These are phyloP conservation scores for Vigna mungo DNA, from an alignment of 306 rosid species.

Conservation along the genomic window DNA sequence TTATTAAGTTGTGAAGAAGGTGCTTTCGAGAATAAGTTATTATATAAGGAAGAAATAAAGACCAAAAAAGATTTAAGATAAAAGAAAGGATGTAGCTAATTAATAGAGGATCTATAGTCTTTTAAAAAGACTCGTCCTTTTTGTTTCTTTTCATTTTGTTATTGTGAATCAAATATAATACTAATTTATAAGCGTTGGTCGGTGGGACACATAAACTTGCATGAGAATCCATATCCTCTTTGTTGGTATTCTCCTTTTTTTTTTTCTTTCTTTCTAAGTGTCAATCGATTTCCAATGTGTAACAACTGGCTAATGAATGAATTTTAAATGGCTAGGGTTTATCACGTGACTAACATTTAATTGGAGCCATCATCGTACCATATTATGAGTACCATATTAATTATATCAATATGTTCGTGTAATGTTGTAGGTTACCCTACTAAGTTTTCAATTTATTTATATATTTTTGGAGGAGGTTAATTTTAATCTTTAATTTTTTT, in stretches of 20 bases:
- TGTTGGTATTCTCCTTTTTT: conserved; percentile 24
- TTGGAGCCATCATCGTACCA: conserved; percentile 4
- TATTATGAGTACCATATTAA: not conserved
- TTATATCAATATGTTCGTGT: not conserved
- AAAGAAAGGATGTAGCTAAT: conserved; percentile 16
- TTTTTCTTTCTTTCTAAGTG: not conserved
- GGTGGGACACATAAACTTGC: conserved; percentile 39
- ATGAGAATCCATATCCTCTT: conserved; percentile 46
- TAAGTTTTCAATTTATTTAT: no score
- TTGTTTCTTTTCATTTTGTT: conserved; percentile 10
- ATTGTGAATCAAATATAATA: conserved; percentile 16
- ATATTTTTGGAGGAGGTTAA: no score
- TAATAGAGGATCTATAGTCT: conserved; percentile 36
- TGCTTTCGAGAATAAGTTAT: not conserved
- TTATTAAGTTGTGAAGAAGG: not conserved
- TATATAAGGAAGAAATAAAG: not conserved
- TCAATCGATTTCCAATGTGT: not conserved
- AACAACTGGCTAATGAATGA: conserved; percentile 22
- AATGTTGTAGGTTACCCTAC: not conserved
- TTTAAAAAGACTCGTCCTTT: conserved; percentile 31
- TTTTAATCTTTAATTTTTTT: no score
- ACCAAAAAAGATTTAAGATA: conserved; percentile 22
- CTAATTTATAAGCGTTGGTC: conserved; percentile 37
- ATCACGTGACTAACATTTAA: conserved; percentile 28
- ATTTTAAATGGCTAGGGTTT: not conserved